Evolutionary conservation across 345 rosid genomes (phyloP), one percentile per base, ranked within the genome.

Genomic region (Mallotus nudiflorus): DNA sequence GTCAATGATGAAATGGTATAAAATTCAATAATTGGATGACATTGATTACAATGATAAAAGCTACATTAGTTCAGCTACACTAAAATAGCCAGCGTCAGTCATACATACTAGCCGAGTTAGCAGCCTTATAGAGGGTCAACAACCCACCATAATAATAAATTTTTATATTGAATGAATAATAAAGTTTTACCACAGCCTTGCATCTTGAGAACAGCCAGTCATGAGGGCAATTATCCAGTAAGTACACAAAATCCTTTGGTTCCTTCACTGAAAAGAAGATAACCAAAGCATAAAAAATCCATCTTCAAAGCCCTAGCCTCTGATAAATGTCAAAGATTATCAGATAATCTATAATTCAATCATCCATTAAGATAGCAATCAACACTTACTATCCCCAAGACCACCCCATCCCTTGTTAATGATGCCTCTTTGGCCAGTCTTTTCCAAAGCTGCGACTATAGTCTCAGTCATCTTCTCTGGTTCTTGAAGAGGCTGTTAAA

Each of bases 361-460:
- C 46, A 63, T 37, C 13, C 7, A 44, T 46, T 28, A 31, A 63
- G 54, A 50, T 14, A 66, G 56, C 7, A 58, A 52, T 44, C 18
- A 50, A 42, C 39, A 81, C 83, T 68, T 84, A 88, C 90, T 68
- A 44, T 84, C 65, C 70, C 93, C 93, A 66, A 88, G 90, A 69
- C 92, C 92, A 56, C 90, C 88, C 92, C 92, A 88, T 55, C 92
- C 92, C 77, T 81, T 88, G 81, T 81, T 88, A 42, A 88, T 84
- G 79, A 88, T 83, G 74, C 90, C 92, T 80, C 92, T 86, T 74
- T 84, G 87, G 42, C 78, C 63, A 57, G 93, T 88, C 20, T 10
- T 52, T 72, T 84, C 85, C 72, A 86, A 77, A 68, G 90, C 89
- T 66, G 62, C 42, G 19, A 88, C 81, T 62, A 88, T 84, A 61